A percentile compares a stretch with the other conserved stretches of the same genome.
Evolutionary conservation across 1,284 basidiomycete genomes (phyloP).

Genomic region (Austroboletus novae-zelandiae): DNA sequence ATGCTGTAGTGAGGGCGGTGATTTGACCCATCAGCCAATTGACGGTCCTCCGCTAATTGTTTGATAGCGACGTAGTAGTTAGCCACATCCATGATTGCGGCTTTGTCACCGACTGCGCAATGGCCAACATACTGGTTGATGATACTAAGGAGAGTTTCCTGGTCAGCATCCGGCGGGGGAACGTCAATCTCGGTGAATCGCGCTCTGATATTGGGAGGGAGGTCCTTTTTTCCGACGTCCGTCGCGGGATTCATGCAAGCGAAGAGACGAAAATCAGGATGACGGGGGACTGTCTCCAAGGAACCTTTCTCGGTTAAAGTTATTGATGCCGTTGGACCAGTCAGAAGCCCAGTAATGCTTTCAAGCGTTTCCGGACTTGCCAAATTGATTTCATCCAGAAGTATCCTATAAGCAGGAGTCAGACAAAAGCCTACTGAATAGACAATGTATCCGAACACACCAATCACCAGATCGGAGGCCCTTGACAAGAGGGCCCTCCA

Average conservation of each 20-base stretch:
- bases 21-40: conserved; percentile 93
- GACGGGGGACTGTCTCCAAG: conserved; percentile 86
- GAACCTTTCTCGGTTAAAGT: conserved; percentile 94
- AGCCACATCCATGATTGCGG: conserved; percentile 87
- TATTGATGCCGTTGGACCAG: conserved; percentile 84
- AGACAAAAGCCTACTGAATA: background rate
- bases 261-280: conserved; percentile 94
- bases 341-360: conserved; percentile 85
- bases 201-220: conserved; percentile 86
- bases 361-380: conserved; percentile 95
- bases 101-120: conserved; percentile 81
- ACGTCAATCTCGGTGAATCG: conserved; percentile 98
- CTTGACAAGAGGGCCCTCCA: conserved; percentile 95
- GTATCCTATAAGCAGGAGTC: conserved; percentile 77
- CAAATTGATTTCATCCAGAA: conserved; percentile 96
- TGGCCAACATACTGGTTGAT: conserved; percentile 90
- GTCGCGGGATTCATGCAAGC: conserved; percentile 99
- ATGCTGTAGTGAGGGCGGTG: conserved; percentile 97
- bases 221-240: conserved; percentile 97
- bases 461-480: conserved; percentile 90
- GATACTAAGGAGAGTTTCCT: conserved; percentile 87
- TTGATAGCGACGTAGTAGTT: conserved; percentile 90
- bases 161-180: conserved; percentile 88
- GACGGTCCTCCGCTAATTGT: conserved; percentile 72
- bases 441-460: conserved; percentile 44